Evolutionary conservation across 140 eudicot genomes (phyloP), one percentile per base, ranked within the genome.

Genomic region (Stevia rebaudiana): DNA sequence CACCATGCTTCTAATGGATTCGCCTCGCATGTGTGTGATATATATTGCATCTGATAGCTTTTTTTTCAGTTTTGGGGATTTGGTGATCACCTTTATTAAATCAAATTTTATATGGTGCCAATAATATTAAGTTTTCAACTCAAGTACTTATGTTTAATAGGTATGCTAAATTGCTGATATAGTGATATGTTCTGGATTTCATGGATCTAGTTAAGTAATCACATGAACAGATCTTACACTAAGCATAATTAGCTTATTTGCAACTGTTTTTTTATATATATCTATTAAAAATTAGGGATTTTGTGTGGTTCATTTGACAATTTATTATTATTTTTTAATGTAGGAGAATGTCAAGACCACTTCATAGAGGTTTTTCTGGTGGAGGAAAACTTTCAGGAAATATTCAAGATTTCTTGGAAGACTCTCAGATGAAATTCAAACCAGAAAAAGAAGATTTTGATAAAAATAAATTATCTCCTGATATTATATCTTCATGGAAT

Each of bases 301-400:
- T 50, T 44, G 16, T 25, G 23, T 23, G 48, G 49, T 62, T 33
- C 19, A 17, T 25, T 6, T 46, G 25, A 28, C 13, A 9, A 53
- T 21, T 53, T 22, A 49, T 31, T 44, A 30, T 49, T 66, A 25
- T 30, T 64, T 66, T 58, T 75, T 50, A 74, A 73, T 87, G 83
- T 71, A 71, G 81, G 74, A 82, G 76, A 73, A 92, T 92, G 98
- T 71, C 98, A 7, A 74, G 95, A 83, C 94, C 96, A 64, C 96
- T 88, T 30, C 98, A 80, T 62, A 79, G 98, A 43, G 95, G 88
- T 66, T 73, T 74, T 47, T 82, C 89, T 0, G 86, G 94, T 75
- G 90, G 90, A 23, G 89, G 89, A 66, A 75, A 86, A 50, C 63
- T 79, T 51, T 77, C 87, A 0, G 95, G 75, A 18, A 77, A 82